Conservation (phyloP, 2,329 filamentous ascomycete species). For the Nemania diffusa region DNA sequence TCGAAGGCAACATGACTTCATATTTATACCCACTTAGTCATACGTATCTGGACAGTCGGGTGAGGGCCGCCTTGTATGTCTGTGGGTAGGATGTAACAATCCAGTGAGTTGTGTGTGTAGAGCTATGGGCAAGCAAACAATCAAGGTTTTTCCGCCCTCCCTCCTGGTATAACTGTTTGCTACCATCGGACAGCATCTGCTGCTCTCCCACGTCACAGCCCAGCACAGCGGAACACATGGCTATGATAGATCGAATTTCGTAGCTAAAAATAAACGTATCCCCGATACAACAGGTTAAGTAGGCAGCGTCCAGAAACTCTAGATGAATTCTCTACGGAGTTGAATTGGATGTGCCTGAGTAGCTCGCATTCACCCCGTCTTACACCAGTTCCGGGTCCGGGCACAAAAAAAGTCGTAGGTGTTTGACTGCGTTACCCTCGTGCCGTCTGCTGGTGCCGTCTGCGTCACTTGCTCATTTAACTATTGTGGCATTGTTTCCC, state of each 20-base stretch:
- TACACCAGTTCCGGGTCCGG: neutral
- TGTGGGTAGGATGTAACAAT: neutral
- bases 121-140: slow-evolving; percentile 12
- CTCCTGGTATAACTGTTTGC: neutral
- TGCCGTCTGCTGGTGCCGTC: neutral
- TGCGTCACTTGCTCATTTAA: slow-evolving; percentile 11
- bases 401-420: neutral
- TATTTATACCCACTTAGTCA: neutral
- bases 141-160: neutral
- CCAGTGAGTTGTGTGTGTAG: neutral
- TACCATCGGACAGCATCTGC: neutral
- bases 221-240: neutral
- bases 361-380: neutral
- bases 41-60: neutral
- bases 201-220: neutral
- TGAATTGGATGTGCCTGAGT: neutral
- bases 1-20: neutral
- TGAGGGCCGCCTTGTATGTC: neutral
- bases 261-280: neutral
- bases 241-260: neutral
- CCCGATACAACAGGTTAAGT: neutral
- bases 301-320: neutral
- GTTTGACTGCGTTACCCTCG: neutral
- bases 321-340: neutral
- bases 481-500: neutral